Conservation (phyloP, 768 basidiomycete species). For the Tylopilus sp. region DNA sequence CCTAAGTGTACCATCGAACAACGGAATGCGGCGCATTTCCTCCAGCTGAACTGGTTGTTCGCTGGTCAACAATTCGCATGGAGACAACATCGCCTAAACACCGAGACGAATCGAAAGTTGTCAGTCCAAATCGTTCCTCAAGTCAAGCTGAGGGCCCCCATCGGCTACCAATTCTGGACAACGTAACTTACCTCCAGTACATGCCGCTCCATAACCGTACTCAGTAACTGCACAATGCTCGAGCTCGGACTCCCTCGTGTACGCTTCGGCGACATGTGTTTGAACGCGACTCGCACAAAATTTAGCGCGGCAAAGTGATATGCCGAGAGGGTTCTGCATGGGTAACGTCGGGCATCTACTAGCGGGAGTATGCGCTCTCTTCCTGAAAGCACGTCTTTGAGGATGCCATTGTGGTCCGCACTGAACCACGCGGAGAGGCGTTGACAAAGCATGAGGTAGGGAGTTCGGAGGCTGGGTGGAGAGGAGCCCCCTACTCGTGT, state of each 20-base stretch:
- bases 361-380: conserved; percentile 44
- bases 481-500: neutral
- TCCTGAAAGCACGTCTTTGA: conserved; percentile 26
- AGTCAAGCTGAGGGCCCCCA: neutral
- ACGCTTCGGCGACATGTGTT: conserved; percentile 10
- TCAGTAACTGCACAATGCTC: conserved; percentile 10
- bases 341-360: conserved; percentile 46
- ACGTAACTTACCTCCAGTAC: conserved; percentile 21
- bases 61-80: conserved; percentile 48
- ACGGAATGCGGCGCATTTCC: conserved; percentile 44
- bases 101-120: neutral
- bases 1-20: conserved; percentile 41
- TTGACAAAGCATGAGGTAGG: conserved; percentile 10
- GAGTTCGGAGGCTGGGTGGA: neutral
- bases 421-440: conserved; percentile 15
- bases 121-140: neutral
- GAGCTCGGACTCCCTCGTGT: neutral
- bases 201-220: conserved; percentile 8
- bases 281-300: conserved; percentile 50
- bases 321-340: conserved; percentile 36
- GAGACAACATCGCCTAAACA: conserved; percentile 47
- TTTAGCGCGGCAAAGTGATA: conserved; percentile 66
- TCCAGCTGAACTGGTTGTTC: conserved; percentile 46
- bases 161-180: neutral
- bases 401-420: conserved; percentile 3